A percentile compares a stretch with the other conserved stretches of the same genome.
Conservation (phyloP, 495 filamentous ascomycete species). For the Elaphomyces granulatus region DNA sequence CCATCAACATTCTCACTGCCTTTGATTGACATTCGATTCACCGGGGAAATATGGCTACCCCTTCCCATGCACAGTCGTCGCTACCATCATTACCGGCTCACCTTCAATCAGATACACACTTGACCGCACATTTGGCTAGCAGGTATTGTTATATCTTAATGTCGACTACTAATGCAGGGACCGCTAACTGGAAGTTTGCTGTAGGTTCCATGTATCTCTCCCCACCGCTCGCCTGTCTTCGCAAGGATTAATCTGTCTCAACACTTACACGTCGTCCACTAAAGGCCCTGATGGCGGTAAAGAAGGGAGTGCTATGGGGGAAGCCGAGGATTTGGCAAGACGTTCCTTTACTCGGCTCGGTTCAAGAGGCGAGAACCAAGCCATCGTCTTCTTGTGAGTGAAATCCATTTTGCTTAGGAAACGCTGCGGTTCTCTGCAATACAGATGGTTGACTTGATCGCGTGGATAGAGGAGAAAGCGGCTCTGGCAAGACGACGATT, state of each 20-base stretch:
- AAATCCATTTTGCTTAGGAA: too few relatives aligned
- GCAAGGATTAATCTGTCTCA: slow-evolving; percentile 76
- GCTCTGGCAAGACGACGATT: slow-evolving; percentile 88
- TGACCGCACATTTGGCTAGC: slow-evolving; percentile 91
- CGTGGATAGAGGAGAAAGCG: slow-evolving; percentile 66
- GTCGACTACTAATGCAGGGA: not conserved
- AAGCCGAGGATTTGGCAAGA: slow-evolving; percentile 77
- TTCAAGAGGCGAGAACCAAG: slow-evolving; percentile 80
- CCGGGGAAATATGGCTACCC: too few relatives aligned
- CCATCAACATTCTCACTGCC: too few relatives aligned
- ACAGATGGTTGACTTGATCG: not conserved
- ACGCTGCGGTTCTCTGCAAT: too few relatives aligned
- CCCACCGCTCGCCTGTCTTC: slow-evolving; percentile 81
- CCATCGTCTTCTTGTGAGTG: slow-evolving; percentile 78
- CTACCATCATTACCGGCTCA: slow-evolving; percentile 78
- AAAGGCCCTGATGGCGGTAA: slow-evolving; percentile 81
- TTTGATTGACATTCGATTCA: too few relatives aligned
- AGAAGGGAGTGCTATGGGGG: slow-evolving; percentile 72
- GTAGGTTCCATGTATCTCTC: slow-evolving; percentile 68
- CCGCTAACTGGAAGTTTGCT: not conserved
- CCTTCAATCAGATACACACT: slow-evolving; percentile 88
- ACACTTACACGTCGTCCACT: slow-evolving; percentile 79
- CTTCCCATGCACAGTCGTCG: slow-evolving; percentile 75
- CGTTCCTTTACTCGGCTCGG: slow-evolving; percentile 77
- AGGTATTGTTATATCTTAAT: slow-evolving; percentile 30